Base-by-base conservation (phyloP, 495 filamentous ascomycete species). In the Lasiosphaeria hispida region DNA sequence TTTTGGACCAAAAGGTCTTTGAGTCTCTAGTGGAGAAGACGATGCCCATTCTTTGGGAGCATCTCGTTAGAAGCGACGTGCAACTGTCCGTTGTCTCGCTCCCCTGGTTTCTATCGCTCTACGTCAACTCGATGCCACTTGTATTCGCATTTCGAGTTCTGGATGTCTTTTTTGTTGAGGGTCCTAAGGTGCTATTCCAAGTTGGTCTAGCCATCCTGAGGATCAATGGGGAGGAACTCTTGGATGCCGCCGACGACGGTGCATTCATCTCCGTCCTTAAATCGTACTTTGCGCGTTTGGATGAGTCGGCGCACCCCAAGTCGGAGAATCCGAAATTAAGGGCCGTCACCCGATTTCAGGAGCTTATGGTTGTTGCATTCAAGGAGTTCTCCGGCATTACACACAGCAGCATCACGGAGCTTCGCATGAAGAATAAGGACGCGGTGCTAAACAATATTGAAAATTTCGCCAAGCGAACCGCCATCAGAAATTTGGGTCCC, bases 91-190 rank as follows among this genome's bases (percentile, higher is more conserved):
- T 98, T 34, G 95, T 97, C 7, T 97, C 93, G 33, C 80, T 98
- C 8, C 94, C 94, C 14, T 98, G 94, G 94, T 98, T 98, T 66
- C 82, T 98, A 18, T 97, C 92, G 7, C 80, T 98, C 5, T 98
- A 97, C 69, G 96, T 98, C 77, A 98, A 98, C 77, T 97, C 92
- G 0, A 97, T 98, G 93, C 94, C 94, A 6, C 77, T 98, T 0
- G 90, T 96, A 4, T 98, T 98, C 70, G 94, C 94, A 33, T 97
- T 97, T 72, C 83, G 94, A 37, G 94, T 98, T 17, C 70, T 98
- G 45, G 94, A 98, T 68, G 92, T 98, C 48, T 98, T 98, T 75
- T 98, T 98, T 73, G 81, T 98, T 43, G 94, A 98, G 73, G 94
- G 94, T 0, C 92, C 94, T 4, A 97, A 97, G 71, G 94, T 98